These are phyloP conservation scores for Botrytis fragariae DNA, from an alignment of 2,329 filamentous ascomycete genomes.

Conservation along the genomic window DNA sequence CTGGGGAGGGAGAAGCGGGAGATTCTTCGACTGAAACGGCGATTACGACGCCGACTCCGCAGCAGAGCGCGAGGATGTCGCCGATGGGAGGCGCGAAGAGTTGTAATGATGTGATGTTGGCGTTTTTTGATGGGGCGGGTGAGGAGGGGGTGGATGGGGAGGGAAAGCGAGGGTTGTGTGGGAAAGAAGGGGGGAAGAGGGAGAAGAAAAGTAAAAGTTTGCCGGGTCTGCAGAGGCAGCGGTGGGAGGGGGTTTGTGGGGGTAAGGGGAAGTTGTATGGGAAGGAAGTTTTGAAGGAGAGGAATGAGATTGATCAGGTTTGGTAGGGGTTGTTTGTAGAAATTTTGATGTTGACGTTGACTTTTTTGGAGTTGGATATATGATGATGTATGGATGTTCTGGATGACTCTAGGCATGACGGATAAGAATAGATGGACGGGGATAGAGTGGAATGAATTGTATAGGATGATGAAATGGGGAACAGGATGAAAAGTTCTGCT, in stretches of 20 bases:
- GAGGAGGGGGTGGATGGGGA: too few species aligned
- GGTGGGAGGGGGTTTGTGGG: not conserved
- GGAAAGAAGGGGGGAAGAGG: not conserved
- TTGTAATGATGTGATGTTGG: not conserved
- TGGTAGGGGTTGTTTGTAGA: not conserved
- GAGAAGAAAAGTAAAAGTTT: slow-evolving; percentile 7
- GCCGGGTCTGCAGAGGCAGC: not conserved
- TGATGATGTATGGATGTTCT: not conserved
- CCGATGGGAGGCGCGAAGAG: not conserved
- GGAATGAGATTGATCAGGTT: not conserved
- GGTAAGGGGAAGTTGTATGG: not conserved
- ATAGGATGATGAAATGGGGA: not conserved
- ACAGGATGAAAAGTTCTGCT: not conserved
- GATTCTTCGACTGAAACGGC: not conserved
- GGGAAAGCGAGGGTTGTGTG: not conserved
- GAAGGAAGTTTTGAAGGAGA: not conserved
- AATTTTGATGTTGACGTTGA: not conserved
- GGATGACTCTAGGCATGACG: not conserved
- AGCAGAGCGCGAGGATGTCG: not conserved
- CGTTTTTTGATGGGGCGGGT: not conserved
- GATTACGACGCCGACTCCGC: not conserved
- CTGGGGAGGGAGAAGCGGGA: not conserved
- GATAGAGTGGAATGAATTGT: not conserved
- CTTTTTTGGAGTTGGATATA: not conserved
- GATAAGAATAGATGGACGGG: not conserved